A percentile compares a stretch with the other conserved stretches of the same genome.
phyloP scores from a whole-genome alignment of 106 monocot species.

The Cymbidium sinense region DNA sequence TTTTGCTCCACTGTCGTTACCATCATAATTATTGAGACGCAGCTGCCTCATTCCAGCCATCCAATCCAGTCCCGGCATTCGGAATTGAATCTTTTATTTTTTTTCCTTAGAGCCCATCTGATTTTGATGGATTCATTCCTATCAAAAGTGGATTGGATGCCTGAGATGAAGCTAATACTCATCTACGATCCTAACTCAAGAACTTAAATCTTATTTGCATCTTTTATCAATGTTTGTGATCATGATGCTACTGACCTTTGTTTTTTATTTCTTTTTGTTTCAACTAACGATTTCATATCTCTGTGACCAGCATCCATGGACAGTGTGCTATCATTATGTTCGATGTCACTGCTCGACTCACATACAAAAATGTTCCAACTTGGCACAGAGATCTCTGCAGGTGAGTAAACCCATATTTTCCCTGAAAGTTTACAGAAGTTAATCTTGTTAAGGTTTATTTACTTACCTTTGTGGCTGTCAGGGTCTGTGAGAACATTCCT shows the following conservation, averaged over 20 bases:
- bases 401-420: conserved; percentile 3
- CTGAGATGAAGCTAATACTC: too few species aligned
- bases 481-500: conserved; percentile 41
- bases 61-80: too few species aligned
- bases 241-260: not conserved
- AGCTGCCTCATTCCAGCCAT: too few species aligned
- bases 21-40: too few species aligned
- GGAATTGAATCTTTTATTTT: too few species aligned
- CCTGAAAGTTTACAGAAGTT: not conserved
- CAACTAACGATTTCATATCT: not conserved
- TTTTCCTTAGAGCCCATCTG: too few species aligned
- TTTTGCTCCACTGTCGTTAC: too few species aligned
- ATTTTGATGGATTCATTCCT: too few species aligned
- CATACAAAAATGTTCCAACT: conserved; percentile 62
- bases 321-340: conserved; percentile 72
- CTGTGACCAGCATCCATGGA: conserved; percentile 46
- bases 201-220: not conserved
- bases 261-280: not conserved
- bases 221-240: not conserved
- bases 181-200: not conserved
- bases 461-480: not conserved
- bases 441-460: not conserved
- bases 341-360: conserved; percentile 61
- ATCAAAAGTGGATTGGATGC: too few species aligned
- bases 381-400: conserved; percentile 56